phyloP scores from a whole-genome alignment of 108 stramenopile species.

The Seminavis robusta region DNA sequence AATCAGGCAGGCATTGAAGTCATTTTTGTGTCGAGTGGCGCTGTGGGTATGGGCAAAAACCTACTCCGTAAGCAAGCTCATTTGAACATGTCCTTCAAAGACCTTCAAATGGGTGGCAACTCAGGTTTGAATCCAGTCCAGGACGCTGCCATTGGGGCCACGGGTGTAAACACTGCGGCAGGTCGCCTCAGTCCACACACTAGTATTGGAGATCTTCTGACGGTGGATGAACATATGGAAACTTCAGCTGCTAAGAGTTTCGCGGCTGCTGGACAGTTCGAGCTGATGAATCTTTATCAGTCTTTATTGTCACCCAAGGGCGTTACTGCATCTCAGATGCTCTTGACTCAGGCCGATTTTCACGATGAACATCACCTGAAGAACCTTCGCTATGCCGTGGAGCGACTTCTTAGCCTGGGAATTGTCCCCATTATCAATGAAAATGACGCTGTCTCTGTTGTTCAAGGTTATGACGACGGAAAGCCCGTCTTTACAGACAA shows the following conservation, averaged over 20 bases:
- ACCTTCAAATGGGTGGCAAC: slow-evolving; percentile 22
- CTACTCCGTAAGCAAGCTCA: slow-evolving; percentile 65
- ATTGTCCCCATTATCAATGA: slow-evolving; percentile 97
- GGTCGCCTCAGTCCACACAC: slow-evolving; percentile 47
- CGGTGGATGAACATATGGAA: slow-evolving; percentile 48
- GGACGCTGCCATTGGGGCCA: slow-evolving; percentile 5
- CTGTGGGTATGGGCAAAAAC: slow-evolving; percentile 86
- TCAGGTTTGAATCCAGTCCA: not conserved
- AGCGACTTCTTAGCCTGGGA: slow-evolving; percentile 80
- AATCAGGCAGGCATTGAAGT: slow-evolving; percentile 65
- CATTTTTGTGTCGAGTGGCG: slow-evolving; percentile 80
- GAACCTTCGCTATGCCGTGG: slow-evolving; percentile 81
- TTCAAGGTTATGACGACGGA: slow-evolving; percentile 79
- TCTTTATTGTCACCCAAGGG: slow-evolving; percentile 84
- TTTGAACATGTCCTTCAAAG: slow-evolving; percentile 62
- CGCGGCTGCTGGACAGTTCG: slow-evolving; percentile 98
- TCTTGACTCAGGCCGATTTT: slow-evolving; percentile 91
- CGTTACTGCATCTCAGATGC: slow-evolving; percentile 83
- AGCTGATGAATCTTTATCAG: slow-evolving; percentile 94
- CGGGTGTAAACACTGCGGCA: slow-evolving; percentile 42
- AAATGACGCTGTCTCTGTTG: slow-evolving; percentile 95
- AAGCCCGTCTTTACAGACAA: slow-evolving; percentile 94
- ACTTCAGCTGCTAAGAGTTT: slow-evolving; percentile 89
- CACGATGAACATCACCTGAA: slow-evolving; percentile 53
- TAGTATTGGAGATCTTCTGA: not conserved